Base-by-base conservation (phyloP, 305 asterid genomes). In the Andrographis paniculata region DNA sequence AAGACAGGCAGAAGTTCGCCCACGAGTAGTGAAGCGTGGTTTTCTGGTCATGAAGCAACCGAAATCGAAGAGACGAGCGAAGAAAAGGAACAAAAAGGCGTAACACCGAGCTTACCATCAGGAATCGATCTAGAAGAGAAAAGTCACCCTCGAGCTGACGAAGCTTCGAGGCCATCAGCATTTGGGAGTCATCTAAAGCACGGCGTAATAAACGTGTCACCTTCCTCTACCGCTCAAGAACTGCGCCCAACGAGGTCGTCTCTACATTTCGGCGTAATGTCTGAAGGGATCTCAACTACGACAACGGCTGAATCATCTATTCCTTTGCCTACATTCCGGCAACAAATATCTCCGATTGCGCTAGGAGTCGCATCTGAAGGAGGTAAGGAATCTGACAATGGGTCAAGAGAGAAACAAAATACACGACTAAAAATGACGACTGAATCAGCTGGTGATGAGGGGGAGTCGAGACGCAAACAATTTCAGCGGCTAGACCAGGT, bases 41-140 rank as follows among this genome's bases (percentile, higher is more conserved):
- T 87, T 75, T 81, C 95, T 56, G 93, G 91, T 64, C 84, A 73
- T 46, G 94, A 82, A 41, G 80, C 78, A 24, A 94, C 76, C 45
- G 94, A 87, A 57, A 67, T 54, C 56, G 77, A 65, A 64, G 72
- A 56, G 49, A 65, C 17, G 27, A 48, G 46, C 38, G 56, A 61
- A 36, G 73, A 63, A 62, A 74, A 45, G 47, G 76, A 62, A 50
- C 70, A 58, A 30, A 47, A 48, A 55, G 61, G 42, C 48, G 23
- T 44, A 41, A 27, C 24, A 41, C 72, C 59, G 44, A 69, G 70
- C 58, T 46, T 48, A 41, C 57, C 76, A 63, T 59, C 76, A 63
- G 48, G 39, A 41, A 68, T 65, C 48, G 63, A 59, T 20, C 70
- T 46, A 56, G 74, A 54, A 68, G 71, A 48, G 52, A 62, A 51